A percentile compares a stretch with the other conserved stretches of the same genome.
Conservation (phyloP, 2,329 filamentous ascomycete species). For the Fusarium setosum region DNA sequence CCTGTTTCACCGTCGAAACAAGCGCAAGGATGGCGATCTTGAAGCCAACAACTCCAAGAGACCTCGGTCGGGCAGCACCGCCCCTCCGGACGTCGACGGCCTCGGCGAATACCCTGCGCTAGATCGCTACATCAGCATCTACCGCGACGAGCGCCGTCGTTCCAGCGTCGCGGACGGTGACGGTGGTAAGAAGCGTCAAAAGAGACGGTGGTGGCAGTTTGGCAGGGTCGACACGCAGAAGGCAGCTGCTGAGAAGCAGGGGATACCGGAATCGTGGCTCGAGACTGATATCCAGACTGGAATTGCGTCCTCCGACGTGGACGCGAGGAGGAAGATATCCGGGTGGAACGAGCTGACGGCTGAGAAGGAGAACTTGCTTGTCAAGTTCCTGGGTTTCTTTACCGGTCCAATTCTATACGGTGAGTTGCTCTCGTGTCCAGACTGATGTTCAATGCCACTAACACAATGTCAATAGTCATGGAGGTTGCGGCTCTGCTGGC, state of each 20-base stretch:
- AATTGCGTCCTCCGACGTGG: conserved; percentile 16
- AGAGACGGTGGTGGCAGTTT: conserved; percentile 32
- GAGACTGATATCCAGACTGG: conserved; percentile 20
- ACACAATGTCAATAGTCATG: conserved; percentile 17
- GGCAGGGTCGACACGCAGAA: conserved; percentile 9
- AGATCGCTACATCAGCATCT: conserved; percentile 29
- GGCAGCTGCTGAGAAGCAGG: neutral
- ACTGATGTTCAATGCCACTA: neutral
- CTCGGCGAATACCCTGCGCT: conserved; percentile 26
- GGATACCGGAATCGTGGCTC: conserved; percentile 21
- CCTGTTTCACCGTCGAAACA: conserved; percentile 26
- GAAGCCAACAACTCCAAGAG: conserved; percentile 15
- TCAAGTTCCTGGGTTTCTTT: conserved; percentile 3
- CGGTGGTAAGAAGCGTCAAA: conserved; percentile 10
- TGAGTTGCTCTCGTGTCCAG: fast-evolving
- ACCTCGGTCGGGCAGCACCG: conserved; percentile 9
- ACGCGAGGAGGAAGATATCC: conserved; percentile 8
- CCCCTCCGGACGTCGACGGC: neutral
- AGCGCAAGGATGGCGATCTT: conserved; percentile 8
- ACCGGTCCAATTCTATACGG: conserved; percentile 24
- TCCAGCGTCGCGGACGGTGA: conserved; percentile 7
- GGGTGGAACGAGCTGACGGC: conserved; percentile 31
- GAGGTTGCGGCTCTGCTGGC: conserved; percentile 27
- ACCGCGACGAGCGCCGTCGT: conserved; percentile 29
- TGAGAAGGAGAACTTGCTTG: conserved; percentile 21